These are phyloP conservation scores for Xerocomellus amylosporus DNA, from an alignment of 768 basidiomycete species.

Conservation along the genomic window DNA sequence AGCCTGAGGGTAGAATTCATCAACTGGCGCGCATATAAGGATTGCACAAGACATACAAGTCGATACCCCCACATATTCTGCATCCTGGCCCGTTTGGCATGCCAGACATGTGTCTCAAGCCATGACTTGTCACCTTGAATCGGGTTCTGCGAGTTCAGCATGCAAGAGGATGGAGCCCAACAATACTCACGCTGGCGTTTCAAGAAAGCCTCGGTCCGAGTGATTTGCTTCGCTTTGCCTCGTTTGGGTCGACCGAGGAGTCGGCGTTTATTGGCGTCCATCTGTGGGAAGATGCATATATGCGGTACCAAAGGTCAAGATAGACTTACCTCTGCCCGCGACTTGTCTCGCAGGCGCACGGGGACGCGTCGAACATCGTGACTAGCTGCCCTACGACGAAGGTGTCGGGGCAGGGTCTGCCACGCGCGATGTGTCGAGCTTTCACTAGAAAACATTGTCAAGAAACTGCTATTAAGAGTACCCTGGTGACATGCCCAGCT, in stretches of 20 bases:
- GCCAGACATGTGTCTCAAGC: conserved; percentile 97
- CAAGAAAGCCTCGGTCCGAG: conserved; percentile 57
- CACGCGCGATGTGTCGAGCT: conserved; percentile 80
- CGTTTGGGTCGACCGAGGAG: conserved; percentile 50
- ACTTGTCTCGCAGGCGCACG: conserved; percentile 74
- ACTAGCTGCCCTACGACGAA: conserved; percentile 89
- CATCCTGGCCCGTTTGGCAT: conserved; percentile 97
- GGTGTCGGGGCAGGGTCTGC: conserved; percentile 89
- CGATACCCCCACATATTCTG: conserved; percentile 88
- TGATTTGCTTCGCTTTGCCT: conserved; percentile 58
- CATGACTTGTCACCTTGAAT: conserved; percentile 76
- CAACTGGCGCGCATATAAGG: too few relatives aligned
- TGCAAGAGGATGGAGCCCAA: not conserved
- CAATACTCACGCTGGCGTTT: conserved; percentile 65
- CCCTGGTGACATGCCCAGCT: conserved; percentile 49
- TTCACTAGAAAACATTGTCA: conserved; percentile 40
- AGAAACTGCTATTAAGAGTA: not conserved
- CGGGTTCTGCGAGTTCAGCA: not conserved
- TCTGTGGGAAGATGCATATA: conserved; percentile 43
- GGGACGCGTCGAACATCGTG: conserved; percentile 94
- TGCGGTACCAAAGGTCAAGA: not conserved
- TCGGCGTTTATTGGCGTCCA: conserved; percentile 49
- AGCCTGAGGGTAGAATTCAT: conserved; percentile 45
- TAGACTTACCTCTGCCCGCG: conserved; percentile 68
- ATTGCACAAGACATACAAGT: conserved; percentile 46